Conservation (phyloP, 2,329 filamentous ascomycete genomes). For the Nothophoma quercina region DNA sequence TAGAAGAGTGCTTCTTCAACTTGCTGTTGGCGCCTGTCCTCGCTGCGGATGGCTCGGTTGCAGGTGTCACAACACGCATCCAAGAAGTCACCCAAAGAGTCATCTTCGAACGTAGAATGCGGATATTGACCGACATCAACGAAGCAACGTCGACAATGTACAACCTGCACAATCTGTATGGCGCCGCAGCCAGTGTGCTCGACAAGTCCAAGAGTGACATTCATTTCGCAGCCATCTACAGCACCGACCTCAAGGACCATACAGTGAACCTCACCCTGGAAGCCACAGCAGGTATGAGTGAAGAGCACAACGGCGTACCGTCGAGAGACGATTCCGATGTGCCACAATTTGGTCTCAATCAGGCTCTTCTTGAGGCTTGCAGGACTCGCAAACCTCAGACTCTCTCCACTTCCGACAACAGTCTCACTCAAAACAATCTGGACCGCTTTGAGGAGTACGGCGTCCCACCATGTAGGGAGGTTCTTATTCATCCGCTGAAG, state of each 20-base stretch:
- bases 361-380: neutral
- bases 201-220: neutral
- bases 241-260: neutral
- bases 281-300: constrained; percentile 5
- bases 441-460: constrained; percentile 71
- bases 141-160: constrained; percentile 10
- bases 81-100: constrained; percentile 83
- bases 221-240: constrained; percentile 14
- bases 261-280: neutral
- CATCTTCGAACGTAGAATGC: constrained; percentile 78
- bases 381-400: neutral
- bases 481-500: constrained; percentile 79
- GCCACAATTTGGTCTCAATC: neutral
- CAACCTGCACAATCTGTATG: constrained; percentile 1
- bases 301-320: neutral
- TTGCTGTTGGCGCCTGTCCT: constrained; percentile 81
- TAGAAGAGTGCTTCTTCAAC: constrained; percentile 83
- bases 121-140: constrained; percentile 55
- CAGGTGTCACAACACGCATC: constrained; percentile 77
- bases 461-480: constrained; percentile 73
- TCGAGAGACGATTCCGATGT: neutral
- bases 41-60: constrained; percentile 73
- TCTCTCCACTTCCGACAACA: constrained; percentile 1
- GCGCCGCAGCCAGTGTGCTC: neutral
- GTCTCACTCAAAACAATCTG: neutral